These are phyloP conservation scores for Breviolum minutum DNA, from an alignment of 73 alveolate genomes.

Conservation along the genomic window DNA sequence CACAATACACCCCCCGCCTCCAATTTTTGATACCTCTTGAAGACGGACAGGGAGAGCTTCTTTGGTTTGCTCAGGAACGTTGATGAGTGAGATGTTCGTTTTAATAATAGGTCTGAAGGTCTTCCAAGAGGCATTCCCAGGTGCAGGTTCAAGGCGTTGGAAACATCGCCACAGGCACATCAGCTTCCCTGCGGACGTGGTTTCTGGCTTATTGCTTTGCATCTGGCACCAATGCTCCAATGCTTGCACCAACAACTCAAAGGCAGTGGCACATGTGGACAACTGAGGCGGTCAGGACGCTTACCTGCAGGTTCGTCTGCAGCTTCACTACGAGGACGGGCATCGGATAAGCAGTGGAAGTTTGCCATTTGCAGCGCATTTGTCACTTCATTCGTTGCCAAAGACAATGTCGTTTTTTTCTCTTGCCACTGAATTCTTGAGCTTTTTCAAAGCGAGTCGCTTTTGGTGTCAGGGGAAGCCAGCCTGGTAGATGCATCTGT, in stretches of 20 bases:
- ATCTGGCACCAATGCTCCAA: background rate
- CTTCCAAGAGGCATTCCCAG: too few species aligned
- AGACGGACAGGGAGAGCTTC: too few species aligned
- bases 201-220: background rate
- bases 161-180: background rate
- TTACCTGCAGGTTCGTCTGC: slow-evolving; percentile 65
- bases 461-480: slow-evolving; percentile 7
- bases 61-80: too few species aligned
- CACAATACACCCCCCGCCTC: background rate
- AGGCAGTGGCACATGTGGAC: background rate
- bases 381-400: background rate
- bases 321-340: slow-evolving; percentile 59
- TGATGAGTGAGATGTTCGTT: too few species aligned
- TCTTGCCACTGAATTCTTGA: too few species aligned
- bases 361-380: background rate
- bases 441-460: too few species aligned
- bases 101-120: too few species aligned
- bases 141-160: too few species aligned
- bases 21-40: too few species aligned
- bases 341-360: background rate
- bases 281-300: slow-evolving; percentile 46
- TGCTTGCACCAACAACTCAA: background rate
- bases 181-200: slow-evolving; percentile 68
- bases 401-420: too few species aligned
- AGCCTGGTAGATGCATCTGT: slow-evolving; percentile 28